Evolutionary conservation across 129 eudicot genomes (phyloP).

Genomic region (Mikania micrantha): DNA sequence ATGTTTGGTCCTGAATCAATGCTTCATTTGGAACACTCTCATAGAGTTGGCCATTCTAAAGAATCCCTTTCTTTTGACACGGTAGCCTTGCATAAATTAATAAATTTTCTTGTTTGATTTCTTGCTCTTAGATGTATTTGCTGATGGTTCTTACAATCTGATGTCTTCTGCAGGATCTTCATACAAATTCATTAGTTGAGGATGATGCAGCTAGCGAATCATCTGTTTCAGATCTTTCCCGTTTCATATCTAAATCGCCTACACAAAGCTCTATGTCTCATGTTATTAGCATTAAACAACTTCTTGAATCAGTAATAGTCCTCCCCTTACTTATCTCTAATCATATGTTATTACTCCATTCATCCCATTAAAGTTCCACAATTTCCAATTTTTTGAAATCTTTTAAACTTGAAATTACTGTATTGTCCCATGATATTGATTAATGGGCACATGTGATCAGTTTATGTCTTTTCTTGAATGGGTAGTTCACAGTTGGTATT

Average conservation of each 20-base stretch:
- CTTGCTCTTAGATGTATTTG: background rate
- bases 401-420: background rate
- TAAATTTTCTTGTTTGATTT: background rate
- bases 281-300: slow-evolving; percentile 87
- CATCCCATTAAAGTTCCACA: background rate
- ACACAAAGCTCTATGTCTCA: slow-evolving; percentile 67
- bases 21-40: slow-evolving; percentile 57
- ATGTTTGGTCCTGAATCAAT: slow-evolving; percentile 61
- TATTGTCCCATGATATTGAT: background rate
- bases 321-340: slow-evolving; percentile 3
- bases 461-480: background rate
- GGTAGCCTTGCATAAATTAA: slow-evolving; percentile 32
- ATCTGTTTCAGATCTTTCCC: slow-evolving; percentile 58
- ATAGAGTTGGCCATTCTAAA: slow-evolving; percentile 45
- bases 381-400: background rate
- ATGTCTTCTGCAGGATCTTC: slow-evolving; percentile 52
- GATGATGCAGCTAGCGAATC: slow-evolving; percentile 71
- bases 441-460: background rate
- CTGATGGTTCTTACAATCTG: background rate
- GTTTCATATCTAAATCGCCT: slow-evolving; percentile 57
- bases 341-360: background rate
- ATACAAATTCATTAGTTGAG: slow-evolving; percentile 56
- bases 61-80: slow-evolving; percentile 72
- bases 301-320: slow-evolving; percentile 72
- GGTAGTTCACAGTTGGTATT: background rate